Evolutionary conservation across 2,329 filamentous ascomycete genomes (phyloP).

Genomic region (Teratosphaeria epicoccoides): DNA sequence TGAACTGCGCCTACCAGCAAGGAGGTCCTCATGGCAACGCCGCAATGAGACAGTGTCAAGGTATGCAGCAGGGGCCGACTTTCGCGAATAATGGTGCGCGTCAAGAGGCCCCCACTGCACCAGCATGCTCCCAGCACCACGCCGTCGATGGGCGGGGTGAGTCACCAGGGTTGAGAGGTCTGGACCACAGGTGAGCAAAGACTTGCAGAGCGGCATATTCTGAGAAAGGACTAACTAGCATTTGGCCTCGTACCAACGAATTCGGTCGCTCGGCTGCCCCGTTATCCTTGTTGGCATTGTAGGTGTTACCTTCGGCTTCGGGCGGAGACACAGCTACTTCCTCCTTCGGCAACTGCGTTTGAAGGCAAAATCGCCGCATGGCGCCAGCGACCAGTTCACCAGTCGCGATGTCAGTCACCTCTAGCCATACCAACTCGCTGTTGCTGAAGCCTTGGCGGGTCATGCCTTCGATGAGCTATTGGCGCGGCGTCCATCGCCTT

Average conservation of each 20-base stretch:
- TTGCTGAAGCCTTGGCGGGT: slow-evolving; percentile 5
- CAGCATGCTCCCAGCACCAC: slow-evolving; percentile 30
- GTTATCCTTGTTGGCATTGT: neutral
- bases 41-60: too few relatives aligned
- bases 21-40: too few relatives aligned
- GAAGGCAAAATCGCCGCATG: slow-evolving; percentile 12
- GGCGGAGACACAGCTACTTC: neutral
- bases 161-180: slow-evolving; percentile 23
- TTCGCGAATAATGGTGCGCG: too few relatives aligned
- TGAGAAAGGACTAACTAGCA: slow-evolving; percentile 8
- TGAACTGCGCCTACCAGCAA: too few relatives aligned
- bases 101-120: slow-evolving; percentile 30
- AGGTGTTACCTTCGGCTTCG: neutral
- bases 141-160: slow-evolving; percentile 29
- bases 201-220: neutral
- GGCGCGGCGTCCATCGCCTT: slow-evolving; percentile 11
- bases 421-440: slow-evolving; percentile 6
- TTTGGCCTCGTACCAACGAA: slow-evolving; percentile 8
- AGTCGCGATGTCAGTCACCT: slow-evolving; percentile 12
- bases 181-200: slow-evolving; percentile 1
- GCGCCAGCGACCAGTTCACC: slow-evolving; percentile 14
- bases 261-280: slow-evolving; percentile 2
- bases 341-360: neutral
- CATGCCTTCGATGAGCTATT: slow-evolving; percentile 10
- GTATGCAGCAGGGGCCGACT: too few relatives aligned